Evolutionary conservation across 1,284 basidiomycete genomes (phyloP).

Genomic region (Fomes fomentarius): DNA sequence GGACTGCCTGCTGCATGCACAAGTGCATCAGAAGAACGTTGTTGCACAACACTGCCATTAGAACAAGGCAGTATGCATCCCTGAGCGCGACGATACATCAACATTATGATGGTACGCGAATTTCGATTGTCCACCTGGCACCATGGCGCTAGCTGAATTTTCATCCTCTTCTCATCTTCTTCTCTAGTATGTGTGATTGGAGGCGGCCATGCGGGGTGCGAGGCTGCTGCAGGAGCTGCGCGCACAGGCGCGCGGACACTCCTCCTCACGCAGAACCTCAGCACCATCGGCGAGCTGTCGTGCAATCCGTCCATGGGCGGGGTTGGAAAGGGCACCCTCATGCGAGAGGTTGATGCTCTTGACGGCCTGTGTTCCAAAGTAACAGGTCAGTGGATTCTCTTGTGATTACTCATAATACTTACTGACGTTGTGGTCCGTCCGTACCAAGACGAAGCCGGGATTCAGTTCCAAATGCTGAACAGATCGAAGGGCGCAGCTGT

Average conservation of each 20-base stretch:
- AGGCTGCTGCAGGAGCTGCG: slow-evolving; percentile 86
- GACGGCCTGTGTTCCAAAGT: slow-evolving; percentile 81
- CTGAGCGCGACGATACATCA: slow-evolving; percentile 8
- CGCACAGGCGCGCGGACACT: slow-evolving; percentile 81
- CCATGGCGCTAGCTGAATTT: too few relatives aligned
- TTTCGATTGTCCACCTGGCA: neutral
- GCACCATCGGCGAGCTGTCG: slow-evolving; percentile 86
- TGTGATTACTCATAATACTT: neutral
- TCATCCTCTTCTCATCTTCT: neutral
- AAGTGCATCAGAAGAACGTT: slow-evolving; percentile 5
- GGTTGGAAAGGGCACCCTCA: slow-evolving; percentile 88
- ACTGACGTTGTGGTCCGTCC: neutral
- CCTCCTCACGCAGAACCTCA: slow-evolving; percentile 78
- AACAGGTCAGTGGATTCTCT: slow-evolving; percentile 52
- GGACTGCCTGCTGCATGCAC: slow-evolving; percentile 21
- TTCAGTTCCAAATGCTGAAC: slow-evolving; percentile 88
- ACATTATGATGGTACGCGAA: slow-evolving; percentile 31
- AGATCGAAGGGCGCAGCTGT: slow-evolving; percentile 87
- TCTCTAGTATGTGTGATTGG: slow-evolving; percentile 82
- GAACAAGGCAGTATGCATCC: slow-evolving; percentile 14
- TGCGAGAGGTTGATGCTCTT: slow-evolving; percentile 87
- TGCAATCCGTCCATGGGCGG: slow-evolving; percentile 91
- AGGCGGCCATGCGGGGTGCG: slow-evolving; percentile 91
- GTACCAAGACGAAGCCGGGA: slow-evolving; percentile 89
- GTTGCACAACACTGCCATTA: neutral